A percentile compares a stretch with the other conserved stretches of the same genome.
Evolutionary conservation across 495 filamentous ascomycete species (phyloP).

Genomic region (Tetracladium marchalianum): DNA sequence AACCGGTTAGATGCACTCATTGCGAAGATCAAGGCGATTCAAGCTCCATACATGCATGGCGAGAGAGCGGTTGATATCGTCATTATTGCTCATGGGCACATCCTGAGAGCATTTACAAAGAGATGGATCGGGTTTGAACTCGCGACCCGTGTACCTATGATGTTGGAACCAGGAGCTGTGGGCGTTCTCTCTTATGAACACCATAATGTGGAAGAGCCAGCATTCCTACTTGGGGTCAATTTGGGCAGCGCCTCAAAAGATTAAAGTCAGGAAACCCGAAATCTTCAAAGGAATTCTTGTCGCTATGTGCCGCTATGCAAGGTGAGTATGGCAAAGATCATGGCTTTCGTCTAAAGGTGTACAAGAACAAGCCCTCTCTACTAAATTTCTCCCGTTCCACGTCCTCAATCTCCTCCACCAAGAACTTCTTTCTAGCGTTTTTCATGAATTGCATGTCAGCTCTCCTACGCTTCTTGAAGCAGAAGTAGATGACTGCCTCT

Average conservation of each 20-base stretch:
- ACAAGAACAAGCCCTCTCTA: slow-evolving; percentile 55
- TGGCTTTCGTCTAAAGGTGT: slow-evolving; percentile 43
- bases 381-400: slow-evolving; percentile 48
- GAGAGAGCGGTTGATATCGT: slow-evolving; percentile 47
- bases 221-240: slow-evolving; percentile 48
- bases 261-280: too few species aligned
- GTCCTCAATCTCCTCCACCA: slow-evolving; percentile 52
- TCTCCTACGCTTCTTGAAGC: slow-evolving; percentile 80
- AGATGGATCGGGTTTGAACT: slow-evolving; percentile 56
- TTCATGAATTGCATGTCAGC: slow-evolving; percentile 67
- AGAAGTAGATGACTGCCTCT: slow-evolving; percentile 74
- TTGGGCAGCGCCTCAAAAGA: slow-evolving; percentile 8
- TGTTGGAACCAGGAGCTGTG: slow-evolving; percentile 59
- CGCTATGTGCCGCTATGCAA: too few species aligned
- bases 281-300: too few species aligned
- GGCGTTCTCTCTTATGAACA: slow-evolving; percentile 65
- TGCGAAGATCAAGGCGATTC: slow-evolving; percentile 46
- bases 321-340: neutral
- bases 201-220: slow-evolving; percentile 55
- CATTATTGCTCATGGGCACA: slow-evolving; percentile 63
- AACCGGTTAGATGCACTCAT: slow-evolving; percentile 54
- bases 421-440: slow-evolving; percentile 52
- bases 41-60: slow-evolving; percentile 30
- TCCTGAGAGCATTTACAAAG: slow-evolving; percentile 64
- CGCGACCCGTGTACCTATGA: slow-evolving; percentile 41